A percentile compares a stretch with the other conserved stretches of the same genome.
Evolutionary conservation across 2,329 filamentous ascomycete species (phyloP).

Genomic region (Colletotrichum gigasporum): DNA sequence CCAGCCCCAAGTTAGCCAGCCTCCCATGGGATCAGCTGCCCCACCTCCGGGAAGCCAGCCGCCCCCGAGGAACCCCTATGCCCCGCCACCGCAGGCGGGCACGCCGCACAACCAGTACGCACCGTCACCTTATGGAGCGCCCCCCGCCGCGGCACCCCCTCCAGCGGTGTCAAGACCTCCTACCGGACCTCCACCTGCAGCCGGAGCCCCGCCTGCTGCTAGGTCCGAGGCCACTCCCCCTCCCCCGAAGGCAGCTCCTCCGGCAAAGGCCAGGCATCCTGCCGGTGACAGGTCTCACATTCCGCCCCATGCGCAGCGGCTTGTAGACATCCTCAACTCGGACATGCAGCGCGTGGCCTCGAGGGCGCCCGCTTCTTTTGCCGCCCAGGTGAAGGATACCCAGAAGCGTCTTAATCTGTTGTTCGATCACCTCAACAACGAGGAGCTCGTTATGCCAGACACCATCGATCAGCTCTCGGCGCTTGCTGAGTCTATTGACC

Average conservation of each 20-base stretch:
- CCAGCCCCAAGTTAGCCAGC: constrained; percentile 59
- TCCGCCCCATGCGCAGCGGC: constrained; percentile 75
- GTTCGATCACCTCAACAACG: constrained; percentile 98
- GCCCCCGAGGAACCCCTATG: constrained; percentile 51
- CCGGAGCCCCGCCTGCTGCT: constrained; percentile 37
- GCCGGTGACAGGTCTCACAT: constrained; percentile 92
- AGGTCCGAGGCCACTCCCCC: constrained; percentile 52
- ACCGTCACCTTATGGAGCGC: constrained; percentile 60
- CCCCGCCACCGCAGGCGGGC: constrained; percentile 56
- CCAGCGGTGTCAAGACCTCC: constrained; percentile 47
- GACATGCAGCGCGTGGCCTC: constrained; percentile 91
- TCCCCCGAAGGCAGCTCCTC: constrained; percentile 57
- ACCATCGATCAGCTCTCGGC: constrained; percentile 75
- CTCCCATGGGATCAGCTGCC: constrained; percentile 45
- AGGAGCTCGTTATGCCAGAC: constrained; percentile 84
- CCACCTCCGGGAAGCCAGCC: constrained; percentile 55
- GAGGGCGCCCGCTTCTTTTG: constrained; percentile 86
- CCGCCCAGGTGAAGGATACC: constrained; percentile 89
- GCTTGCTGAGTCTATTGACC: constrained; percentile 72
- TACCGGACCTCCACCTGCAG: constrained; percentile 52
- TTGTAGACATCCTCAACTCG: constrained; percentile 82
- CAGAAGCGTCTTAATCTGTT: constrained; percentile 91
- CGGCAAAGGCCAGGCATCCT: constrained; percentile 75
- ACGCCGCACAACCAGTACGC: constrained; percentile 67
- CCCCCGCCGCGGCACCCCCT: constrained; percentile 40